Base-by-base conservation (phyloP, 2,329 filamentous ascomycete genomes). In the Cylindrodendrum hubeiense region DNA sequence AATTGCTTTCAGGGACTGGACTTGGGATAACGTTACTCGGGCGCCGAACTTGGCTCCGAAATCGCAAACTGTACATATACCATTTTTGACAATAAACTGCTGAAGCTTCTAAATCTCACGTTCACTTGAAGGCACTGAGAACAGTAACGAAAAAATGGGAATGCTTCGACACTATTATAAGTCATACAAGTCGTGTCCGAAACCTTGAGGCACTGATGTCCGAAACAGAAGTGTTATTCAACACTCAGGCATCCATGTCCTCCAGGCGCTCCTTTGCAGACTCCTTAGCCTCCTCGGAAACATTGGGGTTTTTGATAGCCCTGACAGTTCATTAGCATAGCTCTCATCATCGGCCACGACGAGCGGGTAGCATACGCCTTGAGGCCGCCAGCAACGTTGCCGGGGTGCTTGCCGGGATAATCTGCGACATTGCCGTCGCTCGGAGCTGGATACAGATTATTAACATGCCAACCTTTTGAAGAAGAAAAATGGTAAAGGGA, bases 281-380 rank as follows among this genome's bases (percentile, higher is more conserved):
- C 73, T 86, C 68, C 80, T 89, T 89, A 4, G 86, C 85, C 76
- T 87, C 86, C 0, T 86, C 82, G 0, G 85, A 86, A 5, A 85
- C 83, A 4, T 86, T 84, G n/a, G 86, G 85, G 74, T 89, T 89
- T 55, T 86, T 86, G 33, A 87, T 65, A 17, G 86, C 83, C 7
- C 81, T 83, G 13, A 1, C 1, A 21, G 51, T 17, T 15, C 43
- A 72, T 80, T 57, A 79, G 49, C 57, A 3, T 9, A 4, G n/a
- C 4, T 26, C n/a, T 7, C n/a, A 5, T 22, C 1, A 22, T 17
- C 17, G 5, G n/a, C 3, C 12, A 28, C 8, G 26, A 3, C n/a
- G 10, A 24, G 13, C 10, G 5, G 5, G 12, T 2, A 12, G 77
- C 84, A 73, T 75, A 86, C 82, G 84, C 83, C 77, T 86, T 86